Conservation (phyloP, 129 eudicot genomes). For the Arctium lappa region DNA sequence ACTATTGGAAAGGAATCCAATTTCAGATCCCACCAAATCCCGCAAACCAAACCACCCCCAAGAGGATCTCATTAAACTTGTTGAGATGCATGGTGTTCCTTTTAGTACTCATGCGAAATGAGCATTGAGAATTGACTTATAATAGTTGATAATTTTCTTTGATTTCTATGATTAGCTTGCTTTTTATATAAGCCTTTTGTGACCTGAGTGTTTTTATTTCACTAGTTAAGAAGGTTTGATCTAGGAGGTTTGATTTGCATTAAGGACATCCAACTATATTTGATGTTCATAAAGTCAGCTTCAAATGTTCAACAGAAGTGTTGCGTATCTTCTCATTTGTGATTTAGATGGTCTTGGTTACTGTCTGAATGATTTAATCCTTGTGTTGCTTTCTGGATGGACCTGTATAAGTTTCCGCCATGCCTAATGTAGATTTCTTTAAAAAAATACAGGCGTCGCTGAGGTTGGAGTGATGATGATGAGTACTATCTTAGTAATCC, state of each 20-base stretch:
- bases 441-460: constrained; percentile 59
- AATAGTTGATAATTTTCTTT: background rate
- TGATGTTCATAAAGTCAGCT: background rate
- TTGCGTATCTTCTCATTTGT: background rate
- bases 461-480: constrained; percentile 96
- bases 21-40: no score
- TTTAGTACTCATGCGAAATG: background rate
- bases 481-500: constrained; percentile 80
- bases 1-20: no score
- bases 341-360: background rate
- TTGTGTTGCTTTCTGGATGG: background rate
- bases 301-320: background rate
- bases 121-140: constrained; percentile 8
- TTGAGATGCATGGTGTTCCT: background rate
- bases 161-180: background rate
- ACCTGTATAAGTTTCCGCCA: background rate
- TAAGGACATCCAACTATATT: background rate
- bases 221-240: background rate
- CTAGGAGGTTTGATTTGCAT: background rate
- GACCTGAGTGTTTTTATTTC: background rate
- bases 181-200: background rate
- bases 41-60: no score
- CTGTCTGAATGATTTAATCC: background rate
- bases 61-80: background rate
- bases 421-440: constrained; percentile 28